Base-by-base conservation (phyloP, 352 stramenopile species). In the Pythium phragmiticola region DNA sequence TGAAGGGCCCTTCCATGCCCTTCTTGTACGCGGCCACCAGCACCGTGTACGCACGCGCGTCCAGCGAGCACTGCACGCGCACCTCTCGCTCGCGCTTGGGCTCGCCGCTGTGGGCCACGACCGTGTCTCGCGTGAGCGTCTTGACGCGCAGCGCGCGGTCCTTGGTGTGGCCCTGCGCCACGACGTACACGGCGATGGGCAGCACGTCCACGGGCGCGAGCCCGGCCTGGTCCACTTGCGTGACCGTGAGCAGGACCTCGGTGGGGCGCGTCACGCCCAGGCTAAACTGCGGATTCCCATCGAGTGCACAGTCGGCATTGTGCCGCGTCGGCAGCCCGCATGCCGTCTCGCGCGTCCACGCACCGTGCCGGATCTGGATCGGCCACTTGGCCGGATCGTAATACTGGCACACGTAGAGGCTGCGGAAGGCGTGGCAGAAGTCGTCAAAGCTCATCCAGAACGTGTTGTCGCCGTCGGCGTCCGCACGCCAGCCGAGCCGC, bases 381-480 rank as follows among this genome's bases (percentile, higher is more conserved):
- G 65, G 74, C 90, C 90, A 97, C 63, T 92, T 95, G 62, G 45
- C 59, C 11, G 89, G 88, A 60, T 98, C 91, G 70, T 98, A 98
- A 69, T 97, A 94, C 9, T 89, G 78, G 58, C 93, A 98, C 28
- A 97, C 72, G 78, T 98, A 98, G 0, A 98, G 67, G 50, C 84
- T 91, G 16, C 85, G 91, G 70, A 98, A 98, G 33, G 80, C 74
- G 41, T 94, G 77, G 65, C 85, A 93, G 63, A 98, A 98, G 67
- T 98, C 93, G 71, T 98, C 89, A 76, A 98, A 98, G 67, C 85
- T 92, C 88, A 98, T 98, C 88, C 88, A 98, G 71, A 98, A 98
- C 45, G 89, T 96, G 65, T 96, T 97, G 70, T 97, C 26, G 26
- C 26, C 89, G 49, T 89, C 80, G 34, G 71, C 77, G 51, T 95